Percentiles rank a stretch among this genome's conserved stretches.
phyloP scores from a whole-genome alignment of 176 grass and related monocot species.

The Musa schizocarpa region DNA sequence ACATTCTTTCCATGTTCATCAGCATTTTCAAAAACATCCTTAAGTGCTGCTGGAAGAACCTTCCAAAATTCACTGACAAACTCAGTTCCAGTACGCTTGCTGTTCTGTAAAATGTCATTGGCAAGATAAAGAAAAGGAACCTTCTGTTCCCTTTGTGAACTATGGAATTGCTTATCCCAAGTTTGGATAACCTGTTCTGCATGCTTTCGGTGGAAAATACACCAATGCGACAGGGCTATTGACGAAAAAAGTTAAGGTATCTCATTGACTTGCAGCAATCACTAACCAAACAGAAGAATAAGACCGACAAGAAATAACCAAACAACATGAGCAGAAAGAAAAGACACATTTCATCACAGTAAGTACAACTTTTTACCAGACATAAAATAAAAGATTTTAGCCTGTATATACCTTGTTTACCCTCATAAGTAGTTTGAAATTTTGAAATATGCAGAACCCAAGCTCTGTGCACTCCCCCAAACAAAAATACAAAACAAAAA shows the following conservation, averaged over 20 bases:
- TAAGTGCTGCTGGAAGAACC: slow-evolving; percentile 78
- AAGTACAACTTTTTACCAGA: too few species aligned
- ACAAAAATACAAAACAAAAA: too few species aligned
- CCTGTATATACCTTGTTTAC: too few species aligned
- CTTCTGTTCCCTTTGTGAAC: slow-evolving; percentile 67
- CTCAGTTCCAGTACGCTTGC: slow-evolving; percentile 82
- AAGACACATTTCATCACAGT: not conserved
- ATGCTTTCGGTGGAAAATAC: slow-evolving; percentile 94
- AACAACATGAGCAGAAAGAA: not conserved
- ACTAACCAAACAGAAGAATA: not conserved
- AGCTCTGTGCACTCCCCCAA: too few species aligned
- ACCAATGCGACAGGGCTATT: slow-evolving; percentile 94
- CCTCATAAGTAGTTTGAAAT: too few species aligned
- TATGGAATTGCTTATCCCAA: slow-evolving; percentile 85
- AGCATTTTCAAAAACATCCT: slow-evolving; percentile 59
- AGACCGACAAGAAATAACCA: not conserved
- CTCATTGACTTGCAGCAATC: not conserved
- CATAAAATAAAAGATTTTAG: too few species aligned
- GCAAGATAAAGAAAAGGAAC: slow-evolving; percentile 79
- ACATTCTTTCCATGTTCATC: slow-evolving; percentile 68
- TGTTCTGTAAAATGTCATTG: slow-evolving; percentile 98
- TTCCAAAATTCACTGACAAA: slow-evolving; percentile 99
- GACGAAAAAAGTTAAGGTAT: slow-evolving; percentile 13
- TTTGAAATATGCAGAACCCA: too few species aligned
- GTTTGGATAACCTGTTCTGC: slow-evolving; percentile 84